Evolutionary conservation across 2,329 filamentous ascomycete genomes (phyloP).

Genomic region (Aspergillus piperis): DNA sequence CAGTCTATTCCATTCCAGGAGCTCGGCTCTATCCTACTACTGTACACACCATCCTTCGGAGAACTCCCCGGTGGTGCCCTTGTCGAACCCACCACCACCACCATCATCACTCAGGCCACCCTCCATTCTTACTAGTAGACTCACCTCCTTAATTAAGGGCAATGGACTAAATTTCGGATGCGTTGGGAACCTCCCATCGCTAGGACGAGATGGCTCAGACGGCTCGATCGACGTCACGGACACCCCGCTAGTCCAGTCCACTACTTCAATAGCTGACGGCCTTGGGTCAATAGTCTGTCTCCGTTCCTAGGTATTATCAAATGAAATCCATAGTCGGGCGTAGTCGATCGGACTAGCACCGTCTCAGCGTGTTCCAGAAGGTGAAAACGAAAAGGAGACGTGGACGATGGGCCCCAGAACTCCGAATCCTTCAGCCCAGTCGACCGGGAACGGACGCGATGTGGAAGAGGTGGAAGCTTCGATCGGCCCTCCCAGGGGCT

Average conservation of each 20-base stretch:
- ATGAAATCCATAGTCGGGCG: not conserved
- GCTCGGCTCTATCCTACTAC: no score
- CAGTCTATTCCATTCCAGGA: not conserved
- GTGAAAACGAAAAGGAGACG: not conserved
- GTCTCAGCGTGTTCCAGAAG: slow-evolving; percentile 1
- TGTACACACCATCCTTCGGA: not conserved
- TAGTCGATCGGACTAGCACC: not conserved
- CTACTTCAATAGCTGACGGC: slow-evolving; percentile 23
- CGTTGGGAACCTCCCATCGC: not conserved
- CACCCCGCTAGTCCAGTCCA: slow-evolving; percentile 10
- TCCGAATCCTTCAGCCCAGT: slow-evolving; percentile 8
- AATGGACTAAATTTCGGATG: not conserved
- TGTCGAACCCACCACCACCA: not conserved
- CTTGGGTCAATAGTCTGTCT: slow-evolving; percentile 19
- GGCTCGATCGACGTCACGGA: slow-evolving; percentile 23
- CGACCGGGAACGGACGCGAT: slow-evolving; percentile 13
- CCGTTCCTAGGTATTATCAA: not conserved
- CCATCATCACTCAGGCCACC: not conserved
- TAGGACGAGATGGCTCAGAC: not conserved
- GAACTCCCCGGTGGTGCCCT: not conserved
- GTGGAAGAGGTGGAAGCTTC: slow-evolving; percentile 29
- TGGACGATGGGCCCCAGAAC: slow-evolving; percentile 3
- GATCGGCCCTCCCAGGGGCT: slow-evolving; percentile 21
- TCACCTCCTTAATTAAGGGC: slow-evolving; percentile 1
- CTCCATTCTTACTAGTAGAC: not conserved